Base-by-base conservation (phyloP, 2,329 filamentous ascomycete species). In the Cladosporium sphaerospermum region DNA sequence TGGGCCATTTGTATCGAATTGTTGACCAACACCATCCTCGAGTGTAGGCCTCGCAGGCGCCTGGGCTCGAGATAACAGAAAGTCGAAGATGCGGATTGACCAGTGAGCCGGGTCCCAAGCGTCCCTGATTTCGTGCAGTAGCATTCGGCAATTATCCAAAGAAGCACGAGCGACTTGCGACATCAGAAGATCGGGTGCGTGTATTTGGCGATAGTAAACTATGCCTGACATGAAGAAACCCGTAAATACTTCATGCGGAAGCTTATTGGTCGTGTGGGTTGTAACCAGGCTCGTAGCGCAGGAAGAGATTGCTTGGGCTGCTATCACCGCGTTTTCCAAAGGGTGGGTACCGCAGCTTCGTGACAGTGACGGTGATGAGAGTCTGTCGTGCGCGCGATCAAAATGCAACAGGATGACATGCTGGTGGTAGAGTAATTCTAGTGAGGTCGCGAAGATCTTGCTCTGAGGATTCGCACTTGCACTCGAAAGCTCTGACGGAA, bases 91-190 rank as follows among this genome's bases (percentile, higher is more conserved):
- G 14, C 48, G 45, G 4, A 56, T 47, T 10, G 52, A 47, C 54
- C 54, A 56, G 14, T 52, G 54, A 31, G 44, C 46, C 13, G 54
- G 44, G 34, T 56, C 54, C 44, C 50, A 56, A 13, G 45, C 39
- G 18, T 53, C 51, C 2, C 51, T 37, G 14, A 39, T 40, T 9
- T 48, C 45, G 23, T 56, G 54, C 9, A 56, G 40, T 4, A 56
- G 36, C 45, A 56, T 50, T 3, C 52, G 54, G 23, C 54, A 56
- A n/a, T 56, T 56, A 13, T 53, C 52, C 41, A 56, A 40, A n/a
- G 41, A 45, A 3, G 46, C 42, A 34, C 45, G 34, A 9, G 50
- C 54, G 13, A 53, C 32, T 23, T 54, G 54, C 3, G 54, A 45
- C 7, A 45, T 36, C 34, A 54, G 10, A 13, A 46, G 28, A 11